Evolutionary conservation across 2,329 filamentous ascomycete species (phyloP).

Genomic region (Neonectria sp.): DNA sequence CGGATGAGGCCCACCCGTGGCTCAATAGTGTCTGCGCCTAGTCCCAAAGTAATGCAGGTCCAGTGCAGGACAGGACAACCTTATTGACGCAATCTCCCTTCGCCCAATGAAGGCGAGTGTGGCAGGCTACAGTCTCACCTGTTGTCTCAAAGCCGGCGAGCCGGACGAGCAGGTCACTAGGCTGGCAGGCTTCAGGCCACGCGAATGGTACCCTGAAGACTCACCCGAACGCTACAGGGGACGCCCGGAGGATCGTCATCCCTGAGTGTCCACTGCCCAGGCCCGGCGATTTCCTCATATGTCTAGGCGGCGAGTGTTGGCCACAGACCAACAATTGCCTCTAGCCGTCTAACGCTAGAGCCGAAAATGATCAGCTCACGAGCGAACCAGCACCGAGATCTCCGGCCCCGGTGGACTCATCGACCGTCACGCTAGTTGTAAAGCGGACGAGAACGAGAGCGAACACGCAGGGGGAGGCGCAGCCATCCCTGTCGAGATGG

Average conservation of each 20-base stretch:
- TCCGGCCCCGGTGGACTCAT: neutral
- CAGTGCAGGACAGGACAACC: conserved; percentile 3
- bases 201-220: conserved; percentile 10
- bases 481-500: conserved; percentile 1
- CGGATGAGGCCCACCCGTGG: conserved; percentile 18
- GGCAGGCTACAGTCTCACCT: conserved; percentile 8
- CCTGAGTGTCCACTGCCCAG: neutral
- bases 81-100: conserved; percentile 9
- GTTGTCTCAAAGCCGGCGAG: conserved; percentile 1
- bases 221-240: neutral
- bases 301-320: neutral
- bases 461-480: neutral
- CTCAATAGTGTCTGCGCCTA: conserved; percentile 5
- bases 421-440: neutral
- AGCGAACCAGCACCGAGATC: neutral
- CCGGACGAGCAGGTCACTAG: neutral
- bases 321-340: neutral
- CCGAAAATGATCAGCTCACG: neutral
- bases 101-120: conserved; percentile 3
- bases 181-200: neutral
- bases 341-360: neutral
- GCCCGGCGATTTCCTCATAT: conserved; percentile 17
- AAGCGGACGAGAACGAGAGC: neutral
- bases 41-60: conserved; percentile 17
- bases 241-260: neutral